Evolutionary conservation across 2,329 filamentous ascomycete species (phyloP), one percentile per base, ranked within the genome.

Genomic region (Alternaria sp.): DNA sequence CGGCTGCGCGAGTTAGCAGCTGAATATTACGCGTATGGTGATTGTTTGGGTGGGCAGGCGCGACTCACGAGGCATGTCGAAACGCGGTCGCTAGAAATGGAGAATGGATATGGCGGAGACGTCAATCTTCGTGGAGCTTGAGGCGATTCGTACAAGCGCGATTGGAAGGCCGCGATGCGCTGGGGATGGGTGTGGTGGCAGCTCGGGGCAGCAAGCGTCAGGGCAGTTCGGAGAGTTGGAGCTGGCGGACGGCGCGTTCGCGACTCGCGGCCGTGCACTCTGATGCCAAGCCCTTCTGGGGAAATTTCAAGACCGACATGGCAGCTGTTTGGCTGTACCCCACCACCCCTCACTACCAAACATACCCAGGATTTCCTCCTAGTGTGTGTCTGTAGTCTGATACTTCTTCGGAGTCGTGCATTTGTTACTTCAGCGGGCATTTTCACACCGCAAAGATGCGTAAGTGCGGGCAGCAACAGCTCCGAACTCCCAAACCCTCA

Each of bases 381-480:
- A 28, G 46, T 58, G 51, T 60, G 50, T 60, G 23, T 20, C n/a
- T 18, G 44, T 33, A 60, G 61, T 47, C 47, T 60, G 45, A 55
- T 41, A 23, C 28, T 56, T 60, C 30, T 53, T 37, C 28, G 9
- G 33, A 47, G 12, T 51, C 54, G 61, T 56, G 23, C 20, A 61
- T 54, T 44, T 58, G 55, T 58, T 58, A 55, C 50, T 49, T 33
- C 45, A 63, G 61, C 60, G 64, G 60, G 51, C 63, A 41, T 43
- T 21, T 65, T 46, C 64, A 56, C 75, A 78, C 60, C 44, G 79
- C 78, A 74, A 78, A 76, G 66, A 81, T 81, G 79, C 75, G 80
- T 81, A 77, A 73, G 79, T 63, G 26, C 47, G 62, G 63, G 58
- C 66, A 64, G 49, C 70, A 63, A 43, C 44, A 55, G 30, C 53